phyloP scores from a whole-genome alignment of 2,329 filamentous ascomycete genomes.

The Coniochaeta hoffmannii region DNA sequence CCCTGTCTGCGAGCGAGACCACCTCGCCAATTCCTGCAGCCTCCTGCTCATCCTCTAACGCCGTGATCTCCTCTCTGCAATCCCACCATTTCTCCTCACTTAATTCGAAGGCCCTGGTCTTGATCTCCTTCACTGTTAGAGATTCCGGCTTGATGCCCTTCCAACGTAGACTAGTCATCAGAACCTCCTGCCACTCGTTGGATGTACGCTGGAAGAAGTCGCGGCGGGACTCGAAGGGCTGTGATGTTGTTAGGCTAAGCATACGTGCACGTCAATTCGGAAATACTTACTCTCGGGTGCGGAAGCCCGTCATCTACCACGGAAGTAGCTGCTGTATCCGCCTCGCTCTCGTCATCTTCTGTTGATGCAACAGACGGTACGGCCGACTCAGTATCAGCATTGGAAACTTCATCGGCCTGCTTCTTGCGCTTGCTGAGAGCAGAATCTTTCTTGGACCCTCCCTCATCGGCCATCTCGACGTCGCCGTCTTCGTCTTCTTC shows the following conservation, averaged over 20 bases:
- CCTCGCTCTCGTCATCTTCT: conserved; percentile 40
- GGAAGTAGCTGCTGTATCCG: conserved; percentile 36
- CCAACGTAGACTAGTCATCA: conserved; percentile 68
- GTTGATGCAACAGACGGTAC: conserved; percentile 12
- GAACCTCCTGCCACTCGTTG: conserved; percentile 81
- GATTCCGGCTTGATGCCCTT: conserved; percentile 60
- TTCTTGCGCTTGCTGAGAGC: conserved; percentile 45
- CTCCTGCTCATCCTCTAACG: conserved; percentile 91
- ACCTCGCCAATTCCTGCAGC: conserved; percentile 92
- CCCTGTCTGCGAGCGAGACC: conserved; percentile 73
- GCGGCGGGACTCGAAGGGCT: conserved; percentile 82
- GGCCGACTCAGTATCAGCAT: conserved; percentile 11
- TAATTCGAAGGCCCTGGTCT: conserved; percentile 80
- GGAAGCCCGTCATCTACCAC: conserved; percentile 70
- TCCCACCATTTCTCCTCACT: conserved; percentile 99
- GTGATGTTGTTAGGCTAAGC: conserved; percentile 19
- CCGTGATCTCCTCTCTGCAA: conserved; percentile 85
- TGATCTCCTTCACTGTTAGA: conserved; percentile 80
- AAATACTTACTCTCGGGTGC: conserved; percentile 47
- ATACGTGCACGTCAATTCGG: not conserved
- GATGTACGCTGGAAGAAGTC: conserved; percentile 90
- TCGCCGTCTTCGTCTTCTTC: conserved; percentile 46
- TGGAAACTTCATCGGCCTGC: conserved; percentile 3
- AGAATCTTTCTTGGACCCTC: conserved; percentile 29
- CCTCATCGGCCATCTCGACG: conserved; percentile 39